Percentiles rank a stretch among this genome's conserved stretches.
Evolutionary conservation across 208 protist genomes (phyloP).

Genomic region (Leishmania martiniquensis): DNA sequence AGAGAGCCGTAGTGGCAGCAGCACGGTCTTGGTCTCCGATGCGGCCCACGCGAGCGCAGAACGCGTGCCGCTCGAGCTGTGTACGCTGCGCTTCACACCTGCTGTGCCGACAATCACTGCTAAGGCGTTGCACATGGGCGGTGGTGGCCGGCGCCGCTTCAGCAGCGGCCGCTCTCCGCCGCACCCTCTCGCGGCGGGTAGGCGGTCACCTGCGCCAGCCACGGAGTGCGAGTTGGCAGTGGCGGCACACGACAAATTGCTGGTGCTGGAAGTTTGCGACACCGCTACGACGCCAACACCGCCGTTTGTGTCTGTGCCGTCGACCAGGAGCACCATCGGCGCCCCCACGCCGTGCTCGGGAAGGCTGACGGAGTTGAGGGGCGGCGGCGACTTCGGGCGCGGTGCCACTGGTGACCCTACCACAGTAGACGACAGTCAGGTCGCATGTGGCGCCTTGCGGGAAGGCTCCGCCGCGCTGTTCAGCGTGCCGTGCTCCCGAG

Average conservation of each 20-base stretch:
- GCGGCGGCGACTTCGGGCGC: no score
- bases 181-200: neutral
- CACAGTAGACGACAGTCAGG: neutral
- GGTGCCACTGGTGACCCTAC: neutral
- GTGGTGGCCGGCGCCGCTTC: neutral
- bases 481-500: neutral
- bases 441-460: neutral
- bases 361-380: slow-evolving; percentile 9
- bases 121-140: neutral
- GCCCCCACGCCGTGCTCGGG: slow-evolving; percentile 8
- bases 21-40: neutral
- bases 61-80: neutral
- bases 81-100: neutral
- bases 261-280: neutral
- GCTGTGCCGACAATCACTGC: neutral
- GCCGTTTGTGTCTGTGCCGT: neutral
- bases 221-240: no score
- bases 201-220: neutral
- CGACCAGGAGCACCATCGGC: neutral
- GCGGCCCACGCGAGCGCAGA: no score
- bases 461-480: no score
- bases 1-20: neutral
- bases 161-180: neutral
- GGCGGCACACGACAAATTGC: neutral
- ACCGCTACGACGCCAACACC: neutral